Evolutionary conservation across 108 stramenopile genomes (phyloP).

Genomic region (Cyclotella baltica): DNA sequence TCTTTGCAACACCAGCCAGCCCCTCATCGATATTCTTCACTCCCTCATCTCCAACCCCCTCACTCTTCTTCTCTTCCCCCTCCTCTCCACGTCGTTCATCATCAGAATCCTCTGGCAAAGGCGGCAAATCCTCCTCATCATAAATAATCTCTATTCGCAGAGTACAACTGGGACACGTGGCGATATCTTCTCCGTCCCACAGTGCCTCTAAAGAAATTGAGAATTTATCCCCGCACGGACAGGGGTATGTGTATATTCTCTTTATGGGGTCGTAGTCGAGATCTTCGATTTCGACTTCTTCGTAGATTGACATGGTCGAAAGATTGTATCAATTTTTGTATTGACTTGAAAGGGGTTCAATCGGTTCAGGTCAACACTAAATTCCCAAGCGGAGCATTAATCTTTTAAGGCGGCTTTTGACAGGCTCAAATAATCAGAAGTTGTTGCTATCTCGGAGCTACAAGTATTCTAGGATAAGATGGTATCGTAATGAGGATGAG

Average conservation of each 20-base stretch:
- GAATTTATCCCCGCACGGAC: slow-evolving; percentile 97
- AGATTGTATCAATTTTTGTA: background rate
- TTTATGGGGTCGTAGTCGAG: slow-evolving; percentile 88
- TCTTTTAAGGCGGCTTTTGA: background rate
- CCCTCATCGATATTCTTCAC: slow-evolving; percentile 13
- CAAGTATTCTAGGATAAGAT: background rate
- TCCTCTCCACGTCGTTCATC: slow-evolving; percentile 57
- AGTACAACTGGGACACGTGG: slow-evolving; percentile 96
- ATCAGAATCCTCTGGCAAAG: slow-evolving; percentile 55
- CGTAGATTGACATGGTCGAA: slow-evolving; percentile 89
- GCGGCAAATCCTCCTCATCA: slow-evolving; percentile 90
- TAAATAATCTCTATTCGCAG: slow-evolving; percentile 92
- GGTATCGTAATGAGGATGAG: background rate
- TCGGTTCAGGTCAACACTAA: background rate
- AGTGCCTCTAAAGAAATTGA: slow-evolving; percentile 92
- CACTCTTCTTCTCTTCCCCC: slow-evolving; percentile 22
- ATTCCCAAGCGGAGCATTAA: background rate
- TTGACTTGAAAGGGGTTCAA: background rate
- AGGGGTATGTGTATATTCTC: slow-evolving; percentile 92
- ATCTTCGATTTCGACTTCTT: slow-evolving; percentile 96
- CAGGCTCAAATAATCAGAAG: background rate
- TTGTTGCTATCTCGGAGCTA: background rate
- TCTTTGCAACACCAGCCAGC: slow-evolving; percentile 11
- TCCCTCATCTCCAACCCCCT: slow-evolving; percentile 2
- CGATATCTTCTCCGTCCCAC: slow-evolving; percentile 96